Evolutionary conservation across 2,329 filamentous ascomycete genomes (phyloP).

Genomic region (Curvularia eragrostidis): DNA sequence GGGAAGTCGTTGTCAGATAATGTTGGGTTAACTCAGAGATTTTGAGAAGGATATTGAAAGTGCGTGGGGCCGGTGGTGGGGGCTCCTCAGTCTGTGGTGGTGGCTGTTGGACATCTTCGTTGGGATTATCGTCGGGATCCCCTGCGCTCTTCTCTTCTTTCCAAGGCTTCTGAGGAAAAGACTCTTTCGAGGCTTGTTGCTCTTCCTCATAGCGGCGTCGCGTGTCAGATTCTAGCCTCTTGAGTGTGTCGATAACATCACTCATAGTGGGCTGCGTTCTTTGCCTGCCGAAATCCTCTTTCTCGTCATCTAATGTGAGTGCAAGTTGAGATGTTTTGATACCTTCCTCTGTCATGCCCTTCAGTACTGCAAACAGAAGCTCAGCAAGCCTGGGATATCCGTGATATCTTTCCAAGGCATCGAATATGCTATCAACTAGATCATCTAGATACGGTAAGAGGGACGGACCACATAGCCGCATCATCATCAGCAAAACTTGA

Average conservation of each 20-base stretch:
- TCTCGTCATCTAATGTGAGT: constrained; percentile 31
- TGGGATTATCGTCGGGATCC: constrained; percentile 44
- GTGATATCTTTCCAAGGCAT: constrained; percentile 91
- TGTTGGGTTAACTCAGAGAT: constrained; percentile 87
- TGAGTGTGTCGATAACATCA: constrained; percentile 40
- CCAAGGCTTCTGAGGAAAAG: constrained; percentile 46
- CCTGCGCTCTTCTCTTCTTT: constrained; percentile 39
- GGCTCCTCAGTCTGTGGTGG: constrained; percentile 51
- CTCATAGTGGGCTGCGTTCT: constrained; percentile 21
- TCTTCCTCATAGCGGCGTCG: constrained; percentile 35
- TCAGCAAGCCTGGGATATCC: constrained; percentile 89
- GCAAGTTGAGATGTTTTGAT: constrained; percentile 63
- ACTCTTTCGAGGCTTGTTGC: constrained; percentile 18
- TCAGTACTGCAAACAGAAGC: constrained; percentile 80
- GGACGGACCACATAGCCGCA: constrained; percentile 79
- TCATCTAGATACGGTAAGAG: constrained; percentile 91
- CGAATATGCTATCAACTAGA: constrained; percentile 87
- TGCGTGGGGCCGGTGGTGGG: constrained; percentile 72
- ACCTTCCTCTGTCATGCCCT: constrained; percentile 83
- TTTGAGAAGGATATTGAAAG: constrained; percentile 79
- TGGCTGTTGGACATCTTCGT: constrained; percentile 34
- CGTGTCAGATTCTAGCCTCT: constrained; percentile 44
- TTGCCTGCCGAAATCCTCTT: background rate
- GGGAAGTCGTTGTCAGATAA: constrained; percentile 85
- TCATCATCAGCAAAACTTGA: constrained; percentile 93